A percentile compares a stretch with the other conserved stretches of the same genome.
Conservation (phyloP, 176 grass and related monocot species). For the Calamus simplicifolius region DNA sequence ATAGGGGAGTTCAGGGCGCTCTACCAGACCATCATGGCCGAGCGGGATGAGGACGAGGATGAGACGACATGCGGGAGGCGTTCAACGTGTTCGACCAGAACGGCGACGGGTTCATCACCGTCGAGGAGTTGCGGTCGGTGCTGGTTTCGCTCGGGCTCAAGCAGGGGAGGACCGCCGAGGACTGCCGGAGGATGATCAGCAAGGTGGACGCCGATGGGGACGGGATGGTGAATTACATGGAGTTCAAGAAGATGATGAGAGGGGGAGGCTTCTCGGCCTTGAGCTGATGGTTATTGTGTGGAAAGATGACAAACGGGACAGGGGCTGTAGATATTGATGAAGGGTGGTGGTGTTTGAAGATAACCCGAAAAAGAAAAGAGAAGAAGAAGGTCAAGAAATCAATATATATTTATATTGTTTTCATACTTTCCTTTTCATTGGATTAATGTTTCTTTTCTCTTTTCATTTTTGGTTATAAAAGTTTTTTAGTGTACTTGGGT, state of each 20-base stretch:
- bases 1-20: slow-evolving; percentile 60
- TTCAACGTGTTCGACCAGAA: slow-evolving; percentile 82
- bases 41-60: background rate
- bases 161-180: slow-evolving; percentile 44
- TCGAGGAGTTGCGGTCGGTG: slow-evolving; percentile 58
- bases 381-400: no score
- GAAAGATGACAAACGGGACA: no score
- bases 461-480: no score
- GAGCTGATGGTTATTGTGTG: background rate
- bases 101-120: slow-evolving; percentile 75
- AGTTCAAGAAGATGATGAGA: slow-evolving; percentile 79
- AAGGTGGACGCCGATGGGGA: slow-evolving; percentile 67
- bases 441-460: no score
- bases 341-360: no score
- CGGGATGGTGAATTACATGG: slow-evolving; percentile 63
- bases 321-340: no score
- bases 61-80: slow-evolving; percentile 61
- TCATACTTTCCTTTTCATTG: no score
- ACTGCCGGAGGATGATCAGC: slow-evolving; percentile 66
- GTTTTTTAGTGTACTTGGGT: no score
- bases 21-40: slow-evolving; percentile 47
- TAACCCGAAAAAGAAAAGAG: no score
- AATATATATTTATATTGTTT: no score
- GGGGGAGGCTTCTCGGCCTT: slow-evolving; percentile 56
- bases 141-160: slow-evolving; percentile 63